Base-by-base conservation (phyloP, 78 protist species). In the Dictyostelium capitatum region DNA sequence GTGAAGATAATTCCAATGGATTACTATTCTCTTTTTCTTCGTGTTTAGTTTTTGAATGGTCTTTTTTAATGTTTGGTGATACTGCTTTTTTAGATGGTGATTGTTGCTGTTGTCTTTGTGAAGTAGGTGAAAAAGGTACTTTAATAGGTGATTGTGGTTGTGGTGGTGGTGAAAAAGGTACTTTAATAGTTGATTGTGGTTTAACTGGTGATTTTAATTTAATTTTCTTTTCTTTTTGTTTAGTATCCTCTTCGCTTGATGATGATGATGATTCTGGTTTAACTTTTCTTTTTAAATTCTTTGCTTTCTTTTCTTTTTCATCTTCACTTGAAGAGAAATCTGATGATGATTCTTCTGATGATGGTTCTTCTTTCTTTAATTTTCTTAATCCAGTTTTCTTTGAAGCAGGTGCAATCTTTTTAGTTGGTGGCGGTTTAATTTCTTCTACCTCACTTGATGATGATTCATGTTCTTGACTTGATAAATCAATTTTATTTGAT, bases 211-310 rank as follows among this genome's bases (percentile, higher is more conserved):
- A 20, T 73, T 73, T 73, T 46, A 46, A 9, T 73, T 73, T 73
- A 20, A 37, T 46, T 73, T 47, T 73, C 79, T 73, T 73, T 7
- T 73, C 79, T 73, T 73, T 32, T 73, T 73, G 59, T 28, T 70
- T 14, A 14, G 25, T 41, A 20, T 11, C 47, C 46, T 73, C 59
- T 17, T 73, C 59, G 8, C n/a, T 30, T 30, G 25, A 28, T 70
- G 78, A 41, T 1, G 79, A 73, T 19, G 79, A 47, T 46, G 79
- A 47, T 1, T 37, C 79, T 46, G 79, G 56, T 73, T 46, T 47
- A 4, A 20, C 28, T 67, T 67, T 67, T 73, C 56, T 73, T 46
- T 73, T 73, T 73, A 47, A 47, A 67, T 32, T 62, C 70, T 62
- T 62, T 62, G 8, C 23, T 62, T 2, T 62, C 28, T 62, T 56